Evolutionary conservation across 305 asterid species (phyloP).

Genomic region (Fraxinus greggii): DNA sequence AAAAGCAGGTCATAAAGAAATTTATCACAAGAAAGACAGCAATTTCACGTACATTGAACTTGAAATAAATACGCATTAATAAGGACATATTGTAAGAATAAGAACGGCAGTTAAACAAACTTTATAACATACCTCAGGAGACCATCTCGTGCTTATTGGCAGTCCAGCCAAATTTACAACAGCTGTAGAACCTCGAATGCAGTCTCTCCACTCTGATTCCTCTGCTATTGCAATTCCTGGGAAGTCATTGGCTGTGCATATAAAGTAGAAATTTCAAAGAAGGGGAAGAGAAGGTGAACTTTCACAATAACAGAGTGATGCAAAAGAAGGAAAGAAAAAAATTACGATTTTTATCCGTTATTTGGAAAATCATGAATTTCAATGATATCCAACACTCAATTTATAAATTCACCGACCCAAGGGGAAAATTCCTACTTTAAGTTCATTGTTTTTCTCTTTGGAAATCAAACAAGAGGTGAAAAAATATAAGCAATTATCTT

Average conservation of each 20-base stretch:
- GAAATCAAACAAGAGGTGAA: neutral
- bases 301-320: neutral
- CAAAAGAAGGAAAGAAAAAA: neutral
- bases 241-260: conserved; percentile 58
- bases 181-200: conserved; percentile 82
- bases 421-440: neutral
- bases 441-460: neutral
- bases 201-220: conserved; percentile 75
- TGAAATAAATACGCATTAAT: neutral
- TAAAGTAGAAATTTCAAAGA: conserved; percentile 19
- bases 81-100: neutral
- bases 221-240: conserved; percentile 74
- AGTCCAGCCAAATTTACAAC: conserved; percentile 93
- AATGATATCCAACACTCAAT: neutral
- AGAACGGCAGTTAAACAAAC: neutral
- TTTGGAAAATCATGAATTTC: neutral
- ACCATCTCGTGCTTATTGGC: conserved; percentile 91
- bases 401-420: neutral
- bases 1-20: neutral
- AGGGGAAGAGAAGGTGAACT: conserved; percentile 13
- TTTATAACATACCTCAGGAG: conserved; percentile 59
- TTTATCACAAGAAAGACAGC: neutral
- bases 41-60: neutral
- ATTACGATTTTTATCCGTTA: neutral
- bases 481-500: neutral